phyloP scores from a whole-genome alignment of 305 asterid species.

The Withania somnifera region DNA sequence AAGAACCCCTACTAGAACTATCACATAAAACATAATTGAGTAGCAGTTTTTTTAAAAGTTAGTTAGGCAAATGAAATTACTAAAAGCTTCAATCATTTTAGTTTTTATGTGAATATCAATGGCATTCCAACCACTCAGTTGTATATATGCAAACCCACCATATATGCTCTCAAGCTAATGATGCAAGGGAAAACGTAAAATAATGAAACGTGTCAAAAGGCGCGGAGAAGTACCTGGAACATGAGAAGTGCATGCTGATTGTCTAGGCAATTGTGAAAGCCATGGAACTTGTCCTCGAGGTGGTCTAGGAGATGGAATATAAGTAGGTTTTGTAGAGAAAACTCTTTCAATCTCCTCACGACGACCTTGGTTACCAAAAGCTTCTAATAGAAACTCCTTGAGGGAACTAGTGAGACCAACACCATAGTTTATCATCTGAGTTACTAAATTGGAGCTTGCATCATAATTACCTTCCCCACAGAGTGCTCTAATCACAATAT shows the following conservation, averaged over 20 bases:
- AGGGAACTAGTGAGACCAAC: slow-evolving; percentile 48
- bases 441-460: slow-evolving; percentile 27
- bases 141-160: background rate
- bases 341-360: slow-evolving; percentile 43
- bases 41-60: background rate
- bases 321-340: slow-evolving; percentile 20
- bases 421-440: slow-evolving; percentile 47
- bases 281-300: slow-evolving; percentile 4
- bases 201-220: background rate
- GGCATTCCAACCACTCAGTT: background rate
- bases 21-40: background rate
- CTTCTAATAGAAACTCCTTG: slow-evolving; percentile 41
- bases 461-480: slow-evolving; percentile 42
- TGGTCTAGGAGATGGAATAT: slow-evolving; percentile 10
- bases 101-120: background rate
- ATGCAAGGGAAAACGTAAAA: background rate
- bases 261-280: slow-evolving; percentile 3
- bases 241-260: background rate
- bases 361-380: slow-evolving; percentile 45
- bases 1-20: background rate
- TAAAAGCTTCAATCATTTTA: background rate
- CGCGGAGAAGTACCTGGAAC: background rate
- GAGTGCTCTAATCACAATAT: slow-evolving; percentile 58
- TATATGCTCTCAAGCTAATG: background rate
- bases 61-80: background rate